Base-by-base conservation (phyloP, 1,284 basidiomycete genomes). In the Tausonia pullulans region DNA sequence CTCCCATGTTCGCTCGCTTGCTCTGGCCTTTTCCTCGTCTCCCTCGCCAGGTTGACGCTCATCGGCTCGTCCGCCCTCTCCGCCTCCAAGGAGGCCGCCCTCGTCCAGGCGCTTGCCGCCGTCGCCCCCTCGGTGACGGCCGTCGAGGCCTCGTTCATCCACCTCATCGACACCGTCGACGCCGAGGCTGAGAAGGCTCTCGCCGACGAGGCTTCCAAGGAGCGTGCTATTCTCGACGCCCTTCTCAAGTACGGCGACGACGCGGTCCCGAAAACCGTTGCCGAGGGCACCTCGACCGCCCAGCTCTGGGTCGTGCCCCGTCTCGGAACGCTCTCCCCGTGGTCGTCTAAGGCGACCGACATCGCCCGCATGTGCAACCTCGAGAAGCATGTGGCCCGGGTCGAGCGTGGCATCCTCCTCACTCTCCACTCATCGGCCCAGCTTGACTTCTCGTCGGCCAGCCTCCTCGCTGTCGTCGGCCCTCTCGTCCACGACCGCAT, bases 321-420 rank as follows among this genome's bases (percentile, higher is more conserved):
- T 67, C 80, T 80, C 9, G 87, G 86, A 3, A 87, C 87, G 46
- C 86, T 92, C 73, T 90, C 88, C 27, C 90, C 95, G 0, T 98
- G 95, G 95, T 96, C 93, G 7, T 93, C 89, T 78, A 98, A 98
- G 77, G 95, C 95, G 3, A 96, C 94, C 2, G 93, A 98, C 73
- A 98, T 98, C 67, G 83, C 91, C n/a, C 78, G 79, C 39, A 84
- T 94, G 68, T 98, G 95, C 77, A 87, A 85, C 60, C 83, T 98
- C 6, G 83, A 80, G 8, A 73, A 78, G 4, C 78, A 85, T 66
- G 79, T 98, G 60, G 81, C 85, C 68, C 83, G 95, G 56, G 78
- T 97, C 65, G 95, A 98, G 75, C 85, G 93, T 40, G 92, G 93
- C 3, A 75, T 86, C 16, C 84, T 83, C 4, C 94, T 85, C 75